Conservation (phyloP, 1,284 basidiomycete genomes). For the Ustilago hordei region DNA sequence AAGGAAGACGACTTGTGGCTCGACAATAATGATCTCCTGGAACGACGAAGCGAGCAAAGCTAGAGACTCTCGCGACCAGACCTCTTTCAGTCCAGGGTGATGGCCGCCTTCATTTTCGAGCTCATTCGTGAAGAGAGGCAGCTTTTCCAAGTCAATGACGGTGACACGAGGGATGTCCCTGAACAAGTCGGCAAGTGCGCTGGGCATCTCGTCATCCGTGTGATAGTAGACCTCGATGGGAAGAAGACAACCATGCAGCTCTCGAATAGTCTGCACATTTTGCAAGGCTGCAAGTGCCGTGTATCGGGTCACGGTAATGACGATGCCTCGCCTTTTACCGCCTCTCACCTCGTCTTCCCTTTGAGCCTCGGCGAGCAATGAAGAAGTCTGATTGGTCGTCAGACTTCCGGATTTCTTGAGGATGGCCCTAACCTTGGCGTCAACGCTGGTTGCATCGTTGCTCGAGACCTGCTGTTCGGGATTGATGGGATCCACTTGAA, state of each 20-base stretch:
- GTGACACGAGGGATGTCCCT: conserved; percentile 25
- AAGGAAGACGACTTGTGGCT: conserved; percentile 47
- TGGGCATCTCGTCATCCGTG: conserved; percentile 32
- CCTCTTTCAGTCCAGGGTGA: conserved; percentile 34
- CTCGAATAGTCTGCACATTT: conserved; percentile 30
- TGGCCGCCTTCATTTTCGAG: conserved; percentile 44
- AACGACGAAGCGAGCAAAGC: conserved; percentile 33
- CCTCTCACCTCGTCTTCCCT: conserved; percentile 21
- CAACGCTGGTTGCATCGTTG: not conserved
- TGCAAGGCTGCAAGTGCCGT: conserved; percentile 32
- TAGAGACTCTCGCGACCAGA: conserved; percentile 32
- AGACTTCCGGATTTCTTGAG: conserved; percentile 22
- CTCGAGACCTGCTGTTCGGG: not conserved
- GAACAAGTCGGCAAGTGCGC: conserved; percentile 20
- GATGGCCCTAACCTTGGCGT: conserved; percentile 19
- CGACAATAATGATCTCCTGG: conserved; percentile 42
- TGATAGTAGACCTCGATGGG: conserved; percentile 43
- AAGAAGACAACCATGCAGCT: conserved; percentile 29
- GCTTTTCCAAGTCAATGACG: conserved; percentile 24
- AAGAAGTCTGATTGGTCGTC: conserved; percentile 11
- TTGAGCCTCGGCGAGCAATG: conserved; percentile 18
- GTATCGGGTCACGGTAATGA: conserved; percentile 34
- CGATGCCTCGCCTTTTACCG: conserved; percentile 35
- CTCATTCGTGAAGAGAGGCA: conserved; percentile 27
- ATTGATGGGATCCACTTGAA: conserved; percentile 7